These are phyloP conservation scores for Sicyos edulis DNA, from an alignment of 306 rosid species.

Conservation along the genomic window DNA sequence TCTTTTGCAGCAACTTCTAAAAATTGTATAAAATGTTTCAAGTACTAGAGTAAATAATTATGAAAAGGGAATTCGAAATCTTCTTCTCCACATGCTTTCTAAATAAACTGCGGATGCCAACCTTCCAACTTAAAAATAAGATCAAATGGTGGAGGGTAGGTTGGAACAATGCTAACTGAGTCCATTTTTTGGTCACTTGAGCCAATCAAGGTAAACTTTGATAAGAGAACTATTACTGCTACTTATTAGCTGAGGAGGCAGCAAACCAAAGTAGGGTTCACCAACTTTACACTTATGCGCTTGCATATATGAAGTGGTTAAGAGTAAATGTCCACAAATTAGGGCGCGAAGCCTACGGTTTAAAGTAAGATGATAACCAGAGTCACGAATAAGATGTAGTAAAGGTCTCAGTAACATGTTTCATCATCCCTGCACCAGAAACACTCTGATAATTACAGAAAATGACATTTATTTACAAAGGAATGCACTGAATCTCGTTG, in stretches of 20 bases:
- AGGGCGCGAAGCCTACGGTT: not conserved
- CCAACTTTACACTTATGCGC: not conserved
- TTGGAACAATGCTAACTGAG: too few relatives aligned
- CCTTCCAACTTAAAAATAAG: too few relatives aligned
- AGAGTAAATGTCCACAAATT: not conserved
- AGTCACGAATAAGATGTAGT: not conserved
- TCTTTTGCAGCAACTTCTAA: not conserved
- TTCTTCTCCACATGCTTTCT: too few relatives aligned
- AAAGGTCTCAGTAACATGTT: slow-evolving; percentile 8
- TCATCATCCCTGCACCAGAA: slow-evolving; percentile 1
- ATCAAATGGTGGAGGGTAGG: too few relatives aligned
- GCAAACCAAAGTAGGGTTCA: not conserved
- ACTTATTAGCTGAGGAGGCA: not conserved
- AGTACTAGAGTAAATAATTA: not conserved
- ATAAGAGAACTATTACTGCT: not conserved
- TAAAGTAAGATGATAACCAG: not conserved
- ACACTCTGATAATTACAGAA: not conserved
- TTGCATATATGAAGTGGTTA: not conserved
- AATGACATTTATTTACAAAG: not conserved
- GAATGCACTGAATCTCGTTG: not conserved
- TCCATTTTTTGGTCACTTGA: too few relatives aligned
- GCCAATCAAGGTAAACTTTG: too few relatives aligned
- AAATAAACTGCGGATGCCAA: too few relatives aligned
- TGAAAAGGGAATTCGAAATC: too few relatives aligned
- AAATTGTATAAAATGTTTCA: not conserved